A percentile compares a stretch with the other conserved stretches of the same genome.
Conservation (phyloP, 2,329 filamentous ascomycete species). For the Conoideocrella luteorostrata region DNA sequence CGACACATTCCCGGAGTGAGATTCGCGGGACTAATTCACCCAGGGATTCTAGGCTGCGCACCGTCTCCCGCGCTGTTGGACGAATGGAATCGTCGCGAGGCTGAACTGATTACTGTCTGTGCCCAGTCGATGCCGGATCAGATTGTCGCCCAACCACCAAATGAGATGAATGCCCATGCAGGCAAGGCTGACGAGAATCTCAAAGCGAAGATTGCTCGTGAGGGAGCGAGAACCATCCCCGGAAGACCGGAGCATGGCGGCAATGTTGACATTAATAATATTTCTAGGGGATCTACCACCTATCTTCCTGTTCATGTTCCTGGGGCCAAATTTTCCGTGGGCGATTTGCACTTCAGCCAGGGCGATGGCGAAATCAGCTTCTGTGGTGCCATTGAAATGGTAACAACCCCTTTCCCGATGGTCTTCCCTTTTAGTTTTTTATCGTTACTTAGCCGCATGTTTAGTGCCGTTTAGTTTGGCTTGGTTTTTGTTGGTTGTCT, state of each 20-base stretch:
- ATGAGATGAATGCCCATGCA: conserved; percentile 65
- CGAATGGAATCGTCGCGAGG: conserved; percentile 80
- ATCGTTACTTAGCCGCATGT: no score
- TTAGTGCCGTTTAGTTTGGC: no score
- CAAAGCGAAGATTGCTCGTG: conserved; percentile 61
- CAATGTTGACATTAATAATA: conserved; percentile 88
- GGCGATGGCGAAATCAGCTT: conserved; percentile 90
- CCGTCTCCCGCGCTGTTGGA: conserved; percentile 71
- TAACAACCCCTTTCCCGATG: no score
- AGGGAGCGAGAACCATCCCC: conserved; percentile 81
- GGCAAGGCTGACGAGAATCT: conserved; percentile 54
- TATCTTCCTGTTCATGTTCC: conserved; percentile 82
- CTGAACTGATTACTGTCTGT: conserved; percentile 62
- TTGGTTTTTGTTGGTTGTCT: neutral
- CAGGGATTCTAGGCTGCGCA: conserved; percentile 84
- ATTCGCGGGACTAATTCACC: conserved; percentile 85
- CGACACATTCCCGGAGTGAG: conserved; percentile 82
- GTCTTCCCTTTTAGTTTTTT: no score
- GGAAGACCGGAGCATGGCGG: conserved; percentile 81
- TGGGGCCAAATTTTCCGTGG: conserved; percentile 85
- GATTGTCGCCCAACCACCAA: conserved; percentile 70
- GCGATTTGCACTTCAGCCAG: conserved; percentile 76
- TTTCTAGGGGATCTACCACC: conserved; percentile 71
- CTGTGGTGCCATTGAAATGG: conserved; percentile 86
- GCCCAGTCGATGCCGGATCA: conserved; percentile 51